Conservation (phyloP, 1,139 yeast species). For the Candida glucosophila region DNA sequence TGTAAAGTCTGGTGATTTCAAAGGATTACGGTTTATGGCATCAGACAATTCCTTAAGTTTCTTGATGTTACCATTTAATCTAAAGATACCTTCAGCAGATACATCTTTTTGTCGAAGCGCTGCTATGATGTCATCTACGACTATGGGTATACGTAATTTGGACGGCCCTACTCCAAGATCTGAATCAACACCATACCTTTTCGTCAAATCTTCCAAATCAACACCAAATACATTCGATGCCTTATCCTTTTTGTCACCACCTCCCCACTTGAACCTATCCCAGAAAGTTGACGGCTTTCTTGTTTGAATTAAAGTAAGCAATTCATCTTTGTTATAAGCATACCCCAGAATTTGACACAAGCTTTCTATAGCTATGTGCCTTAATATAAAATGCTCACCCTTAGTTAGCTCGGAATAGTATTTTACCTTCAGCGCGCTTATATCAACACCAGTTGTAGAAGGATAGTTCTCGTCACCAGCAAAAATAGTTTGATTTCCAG, state of each 20-base stretch:
- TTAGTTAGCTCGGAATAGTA: conserved; percentile 68
- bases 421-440: conserved; percentile 18
- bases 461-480: conserved; percentile 13
- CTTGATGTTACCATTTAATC: conserved; percentile 93
- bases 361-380: conserved; percentile 64
- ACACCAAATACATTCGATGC: conserved; percentile 61
- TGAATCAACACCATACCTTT: conserved; percentile 76
- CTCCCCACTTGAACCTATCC: conserved; percentile 53
- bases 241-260: conserved; percentile 20
- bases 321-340: conserved; percentile 41
- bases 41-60: conserved; percentile 69
- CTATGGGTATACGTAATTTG: conserved; percentile 71
- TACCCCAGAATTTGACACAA: conserved; percentile 32
- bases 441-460: conserved; percentile 2
- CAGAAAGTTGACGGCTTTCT: conserved; percentile 60
- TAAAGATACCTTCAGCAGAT: conserved; percentile 94
- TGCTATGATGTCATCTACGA: conserved; percentile 77
- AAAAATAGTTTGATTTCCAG: conserved; percentile 17
- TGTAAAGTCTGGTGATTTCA: conserved; percentile 61
- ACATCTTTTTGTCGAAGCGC: conserved; percentile 87
- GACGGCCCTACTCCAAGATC: conserved; percentile 83
- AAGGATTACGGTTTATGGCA: conserved; percentile 67
- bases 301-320: conserved; percentile 45
- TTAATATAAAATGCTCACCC: conserved; percentile 52
- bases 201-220: conserved; percentile 63